A percentile compares a stretch with the other conserved stretches of the same genome.
phyloP scores from a whole-genome alignment of 176 grass and related monocot species.

The Triticum turgidum region DNA sequence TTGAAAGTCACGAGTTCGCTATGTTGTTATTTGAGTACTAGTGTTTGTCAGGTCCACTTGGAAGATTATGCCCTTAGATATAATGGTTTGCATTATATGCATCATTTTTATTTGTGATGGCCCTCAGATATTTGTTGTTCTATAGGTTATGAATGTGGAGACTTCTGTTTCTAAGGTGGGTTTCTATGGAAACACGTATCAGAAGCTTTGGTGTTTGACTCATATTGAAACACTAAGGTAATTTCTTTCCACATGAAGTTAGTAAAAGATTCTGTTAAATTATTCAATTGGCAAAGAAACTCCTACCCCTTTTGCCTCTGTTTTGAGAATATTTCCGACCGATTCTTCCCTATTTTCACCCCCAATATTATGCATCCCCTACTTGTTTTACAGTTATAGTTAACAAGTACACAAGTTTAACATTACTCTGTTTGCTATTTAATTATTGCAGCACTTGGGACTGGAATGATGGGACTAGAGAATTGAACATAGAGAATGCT shows the following conservation, averaged over 20 bases:
- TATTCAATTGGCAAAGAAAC: too few species aligned
- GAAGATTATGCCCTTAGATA: too few species aligned
- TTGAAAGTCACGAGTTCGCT: not conserved
- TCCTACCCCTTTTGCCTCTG: not conserved
- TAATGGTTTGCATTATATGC: not conserved
- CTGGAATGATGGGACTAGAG: constrained; percentile 70
- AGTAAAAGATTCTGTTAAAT: too few species aligned
- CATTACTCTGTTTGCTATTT: constrained; percentile 12
- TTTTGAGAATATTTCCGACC: not conserved
- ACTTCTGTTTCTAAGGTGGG: constrained; percentile 89
- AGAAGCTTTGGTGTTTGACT: constrained; percentile 94
- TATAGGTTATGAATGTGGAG: constrained; percentile 87
- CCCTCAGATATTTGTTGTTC: constrained; percentile 29
- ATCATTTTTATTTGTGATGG: not conserved
- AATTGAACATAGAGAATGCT: constrained; percentile 70
- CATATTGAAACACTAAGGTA: constrained; percentile 84
- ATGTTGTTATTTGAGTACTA: not conserved
- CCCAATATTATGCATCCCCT: not conserved
- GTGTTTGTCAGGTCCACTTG: too few species aligned
- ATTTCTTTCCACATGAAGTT: too few species aligned
- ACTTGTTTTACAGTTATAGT: not conserved
- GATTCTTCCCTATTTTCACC: not conserved
- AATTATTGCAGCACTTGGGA: constrained; percentile 71
- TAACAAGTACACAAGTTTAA: not conserved
- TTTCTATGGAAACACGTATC: constrained; percentile 70